These are phyloP conservation scores for Ceriops tagal DNA, from an alignment of 345 rosid species.

Conservation along the genomic window DNA sequence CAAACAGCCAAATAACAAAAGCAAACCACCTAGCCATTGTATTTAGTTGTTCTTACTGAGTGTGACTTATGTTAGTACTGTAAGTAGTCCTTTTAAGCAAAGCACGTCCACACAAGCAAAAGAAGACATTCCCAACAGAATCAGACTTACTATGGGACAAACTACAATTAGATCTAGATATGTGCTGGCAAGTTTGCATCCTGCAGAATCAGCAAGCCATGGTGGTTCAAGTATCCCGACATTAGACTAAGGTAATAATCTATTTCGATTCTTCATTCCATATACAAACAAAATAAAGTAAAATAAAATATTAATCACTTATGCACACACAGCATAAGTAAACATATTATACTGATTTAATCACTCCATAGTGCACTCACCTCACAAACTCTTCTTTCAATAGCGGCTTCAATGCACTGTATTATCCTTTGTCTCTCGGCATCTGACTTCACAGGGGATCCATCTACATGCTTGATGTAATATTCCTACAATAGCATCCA, in stretches of 20 bases:
- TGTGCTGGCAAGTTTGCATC: too few species aligned
- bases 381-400: slow-evolving; percentile 90
- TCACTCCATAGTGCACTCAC: slow-evolving; percentile 26
- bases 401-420: slow-evolving; percentile 93
- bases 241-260: too few species aligned
- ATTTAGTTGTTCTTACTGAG: background rate
- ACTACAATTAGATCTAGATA: too few species aligned
- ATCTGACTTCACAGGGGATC: slow-evolving; percentile 81
- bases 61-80: background rate
- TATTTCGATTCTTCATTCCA: too few species aligned
- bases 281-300: too few species aligned
- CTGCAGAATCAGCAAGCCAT: slow-evolving; percentile 3
- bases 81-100: background rate
- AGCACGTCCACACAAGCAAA: background rate
- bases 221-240: background rate
- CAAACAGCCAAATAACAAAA: slow-evolving; percentile 3
- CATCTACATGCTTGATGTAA: slow-evolving; percentile 80
- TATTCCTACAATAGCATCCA: slow-evolving; percentile 53
- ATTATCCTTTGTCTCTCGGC: slow-evolving; percentile 76
- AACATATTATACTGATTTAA: too few species aligned
- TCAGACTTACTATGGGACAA: too few species aligned
- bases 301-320: background rate
- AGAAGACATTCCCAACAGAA: background rate
- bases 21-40: slow-evolving; percentile 5
- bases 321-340: background rate